phyloP scores from a whole-genome alignment of 164 flowering plant genomes.

The Aristolochia californica region DNA sequence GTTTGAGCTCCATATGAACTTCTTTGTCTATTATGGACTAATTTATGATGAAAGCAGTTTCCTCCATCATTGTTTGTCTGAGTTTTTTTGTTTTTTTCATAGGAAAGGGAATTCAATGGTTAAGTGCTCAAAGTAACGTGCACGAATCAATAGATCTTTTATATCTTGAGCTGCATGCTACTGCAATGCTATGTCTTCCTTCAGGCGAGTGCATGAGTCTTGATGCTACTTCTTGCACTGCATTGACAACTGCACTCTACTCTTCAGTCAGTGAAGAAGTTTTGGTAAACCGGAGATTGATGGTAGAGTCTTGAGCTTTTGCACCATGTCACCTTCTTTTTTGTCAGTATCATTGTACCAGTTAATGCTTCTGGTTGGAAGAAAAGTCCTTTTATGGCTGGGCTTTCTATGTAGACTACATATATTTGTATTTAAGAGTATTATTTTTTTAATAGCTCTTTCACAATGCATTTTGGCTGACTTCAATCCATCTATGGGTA shows the following conservation, averaged over 20 bases:
- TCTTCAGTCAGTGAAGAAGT: conserved; percentile 76
- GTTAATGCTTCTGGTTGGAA: neutral
- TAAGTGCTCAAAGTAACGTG: conserved; percentile 39
- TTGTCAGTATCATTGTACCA: neutral
- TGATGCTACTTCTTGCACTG: conserved; percentile 79
- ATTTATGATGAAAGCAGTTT: too few species aligned
- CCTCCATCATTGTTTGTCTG: too few species aligned
- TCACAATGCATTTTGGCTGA: neutral
- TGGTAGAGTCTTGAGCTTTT: conserved; percentile 35
- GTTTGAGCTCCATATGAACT: too few species aligned
- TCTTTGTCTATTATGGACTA: too few species aligned
- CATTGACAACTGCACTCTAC: conserved; percentile 85
- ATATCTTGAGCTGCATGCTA: conserved; percentile 82
- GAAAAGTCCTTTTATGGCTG: neutral
- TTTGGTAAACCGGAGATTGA: conserved; percentile 54
- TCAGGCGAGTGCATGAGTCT: conserved; percentile 84
- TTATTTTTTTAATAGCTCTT: neutral
- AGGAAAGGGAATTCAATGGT: conserved; percentile 76
- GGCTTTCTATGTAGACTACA: neutral
- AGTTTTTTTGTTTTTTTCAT: neutral
- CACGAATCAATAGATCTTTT: conserved; percentile 36
- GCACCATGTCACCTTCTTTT: neutral
- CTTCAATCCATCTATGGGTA: conserved; percentile 14
- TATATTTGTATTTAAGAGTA: neutral
- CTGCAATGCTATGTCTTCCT: conserved; percentile 73